Percentiles rank a stretch among this genome's conserved stretches.
These are phyloP conservation scores for Cryoendolithus antarcticus DNA, from an alignment of 2,329 filamentous ascomycete species.

Conservation along the genomic window DNA sequence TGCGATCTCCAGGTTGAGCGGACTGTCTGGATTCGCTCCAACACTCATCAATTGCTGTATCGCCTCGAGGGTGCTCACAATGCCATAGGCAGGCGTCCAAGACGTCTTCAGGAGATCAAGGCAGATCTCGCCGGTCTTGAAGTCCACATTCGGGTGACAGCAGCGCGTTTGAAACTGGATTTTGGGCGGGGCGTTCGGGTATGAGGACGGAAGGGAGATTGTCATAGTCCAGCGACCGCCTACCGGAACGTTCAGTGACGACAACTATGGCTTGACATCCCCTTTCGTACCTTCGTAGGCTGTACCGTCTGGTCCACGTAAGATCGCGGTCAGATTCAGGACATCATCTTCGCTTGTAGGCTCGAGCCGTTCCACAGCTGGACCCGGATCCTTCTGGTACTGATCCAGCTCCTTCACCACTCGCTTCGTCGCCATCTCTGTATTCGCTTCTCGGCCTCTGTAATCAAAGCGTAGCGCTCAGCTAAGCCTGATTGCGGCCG, in stretches of 20 bases:
- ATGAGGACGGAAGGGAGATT: conserved; percentile 63
- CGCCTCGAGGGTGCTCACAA: conserved; percentile 60
- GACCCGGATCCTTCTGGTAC: conserved; percentile 43
- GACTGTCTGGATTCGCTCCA: conserved; percentile 51
- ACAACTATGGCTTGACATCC: no score
- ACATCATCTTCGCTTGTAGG: conserved; percentile 46
- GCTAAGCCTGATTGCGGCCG: not conserved
- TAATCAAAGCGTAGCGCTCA: not conserved
- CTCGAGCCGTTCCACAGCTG: conserved; percentile 43
- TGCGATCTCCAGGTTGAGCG: conserved; percentile 68
- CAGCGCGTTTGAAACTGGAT: conserved; percentile 75
- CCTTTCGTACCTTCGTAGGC: conserved; percentile 44
- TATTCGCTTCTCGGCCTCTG: no score
- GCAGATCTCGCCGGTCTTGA: conserved; percentile 78
- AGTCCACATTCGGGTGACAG: conserved; percentile 70
- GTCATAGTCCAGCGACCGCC: conserved; percentile 72
- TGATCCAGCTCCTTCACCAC: conserved; percentile 50
- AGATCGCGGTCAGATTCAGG: conserved; percentile 47
- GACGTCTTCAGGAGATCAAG: conserved; percentile 66
- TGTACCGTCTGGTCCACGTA: conserved; percentile 46
- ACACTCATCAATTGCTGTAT: conserved; percentile 61
- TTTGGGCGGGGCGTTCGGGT: conserved; percentile 65
- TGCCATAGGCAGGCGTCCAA: conserved; percentile 79
- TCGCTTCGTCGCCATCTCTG: conserved; percentile 37
- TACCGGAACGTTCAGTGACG: conserved; percentile 11